Evolutionary conservation across 2,329 filamentous ascomycete genomes (phyloP).

Genomic region (Thelonectria rubi): DNA sequence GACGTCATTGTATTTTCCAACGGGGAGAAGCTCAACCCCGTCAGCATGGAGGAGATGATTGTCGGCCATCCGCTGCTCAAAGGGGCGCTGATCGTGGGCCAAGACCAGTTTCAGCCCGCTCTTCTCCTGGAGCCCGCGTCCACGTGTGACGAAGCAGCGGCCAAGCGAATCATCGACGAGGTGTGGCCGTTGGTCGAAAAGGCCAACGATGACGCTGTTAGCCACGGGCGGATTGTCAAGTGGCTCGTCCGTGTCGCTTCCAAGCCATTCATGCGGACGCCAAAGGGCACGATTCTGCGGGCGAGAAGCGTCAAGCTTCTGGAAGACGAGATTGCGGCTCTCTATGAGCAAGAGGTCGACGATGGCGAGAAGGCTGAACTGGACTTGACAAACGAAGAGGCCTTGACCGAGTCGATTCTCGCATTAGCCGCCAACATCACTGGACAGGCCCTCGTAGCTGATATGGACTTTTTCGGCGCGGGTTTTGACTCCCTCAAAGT

Average conservation of each 20-base stretch:
- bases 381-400: neutral
- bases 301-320: neutral
- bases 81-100: conserved; percentile 57
- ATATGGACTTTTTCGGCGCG: conserved; percentile 3
- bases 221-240: conserved; percentile 56
- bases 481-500: conserved; percentile 12
- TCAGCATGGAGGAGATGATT: conserved; percentile 35
- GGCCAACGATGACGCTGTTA: conserved; percentile 54
- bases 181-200: conserved; percentile 55
- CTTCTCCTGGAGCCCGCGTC: conserved; percentile 56
- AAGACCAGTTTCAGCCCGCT: conserved; percentile 56
- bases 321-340: conserved; percentile 1
- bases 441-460: neutral
- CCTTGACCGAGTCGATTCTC: conserved; percentile 1
- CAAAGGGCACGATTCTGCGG: conserved; percentile 9
- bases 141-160: conserved; percentile 39
- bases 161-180: conserved; percentile 48
- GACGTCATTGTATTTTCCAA: conserved; percentile 60
- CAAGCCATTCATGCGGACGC: conserved; percentile 4
- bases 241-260: conserved; percentile 52
- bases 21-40: conserved; percentile 60
- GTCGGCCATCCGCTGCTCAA: conserved; percentile 50
- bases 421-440: neutral
- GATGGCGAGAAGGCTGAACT: neutral
- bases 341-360: neutral